phyloP scores from a whole-genome alignment of 176 grass and related monocot genomes.

The Stipa capillata region DNA sequence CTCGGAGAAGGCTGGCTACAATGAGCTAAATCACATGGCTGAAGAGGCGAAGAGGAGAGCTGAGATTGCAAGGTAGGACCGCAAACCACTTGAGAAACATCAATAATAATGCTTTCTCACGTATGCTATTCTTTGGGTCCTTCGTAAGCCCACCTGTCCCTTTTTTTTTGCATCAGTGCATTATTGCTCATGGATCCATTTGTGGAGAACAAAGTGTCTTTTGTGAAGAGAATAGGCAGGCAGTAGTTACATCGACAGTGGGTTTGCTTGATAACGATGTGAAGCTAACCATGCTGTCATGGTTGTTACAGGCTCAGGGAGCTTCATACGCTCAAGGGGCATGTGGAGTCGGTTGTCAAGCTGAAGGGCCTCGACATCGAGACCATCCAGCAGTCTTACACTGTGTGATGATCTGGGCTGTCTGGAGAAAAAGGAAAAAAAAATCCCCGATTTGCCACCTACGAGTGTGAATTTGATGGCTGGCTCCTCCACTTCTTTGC shows the following conservation, averaged over 20 bases:
- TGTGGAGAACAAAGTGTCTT: not conserved
- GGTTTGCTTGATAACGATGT: not conserved
- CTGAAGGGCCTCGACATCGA: constrained; percentile 71
- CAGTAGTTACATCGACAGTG: not conserved
- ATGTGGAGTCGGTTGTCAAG: constrained; percentile 69
- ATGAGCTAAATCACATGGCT: constrained; percentile 68
- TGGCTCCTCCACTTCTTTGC: constrained; percentile 1
- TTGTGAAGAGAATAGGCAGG: not conserved
- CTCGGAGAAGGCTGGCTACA: constrained; percentile 49
- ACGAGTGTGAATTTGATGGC: not conserved
- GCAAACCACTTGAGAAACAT: not conserved
- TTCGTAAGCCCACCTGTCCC: not conserved
- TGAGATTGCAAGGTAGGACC: constrained; percentile 74
- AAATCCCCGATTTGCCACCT: not conserved
- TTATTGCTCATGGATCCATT: not conserved
- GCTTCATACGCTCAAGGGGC: constrained; percentile 61
- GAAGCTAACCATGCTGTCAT: not conserved
- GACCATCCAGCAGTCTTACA: constrained; percentile 73
- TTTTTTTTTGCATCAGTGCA: not conserved
- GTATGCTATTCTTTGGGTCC: not conserved
- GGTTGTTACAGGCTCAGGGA: constrained; percentile 57
- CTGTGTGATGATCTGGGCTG: constrained; percentile 42
- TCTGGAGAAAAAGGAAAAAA: constrained; percentile 26
- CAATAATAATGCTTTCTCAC: not conserved
- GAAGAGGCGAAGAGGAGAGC: constrained; percentile 81